Percentiles rank a stretch among this genome's conserved stretches.
Evolutionary conservation across 2,329 filamentous ascomycete species (phyloP).

Genomic region (Aureobasidium subglaciale): DNA sequence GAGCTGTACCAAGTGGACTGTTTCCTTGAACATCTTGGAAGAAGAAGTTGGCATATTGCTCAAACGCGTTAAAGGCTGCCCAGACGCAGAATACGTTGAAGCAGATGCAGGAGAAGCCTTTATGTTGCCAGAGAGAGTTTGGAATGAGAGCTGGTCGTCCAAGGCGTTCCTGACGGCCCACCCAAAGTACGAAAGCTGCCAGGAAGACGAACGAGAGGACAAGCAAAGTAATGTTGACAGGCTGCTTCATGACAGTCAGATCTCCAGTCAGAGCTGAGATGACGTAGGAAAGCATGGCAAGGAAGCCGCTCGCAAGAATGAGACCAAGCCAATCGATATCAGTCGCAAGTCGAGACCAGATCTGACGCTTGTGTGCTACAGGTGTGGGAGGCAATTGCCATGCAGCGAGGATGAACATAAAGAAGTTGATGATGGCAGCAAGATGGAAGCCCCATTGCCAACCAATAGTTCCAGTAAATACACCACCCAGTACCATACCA

Average conservation of each 20-base stretch:
- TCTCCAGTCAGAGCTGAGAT: slow-evolving; percentile 35
- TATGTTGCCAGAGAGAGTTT: slow-evolving; percentile 55
- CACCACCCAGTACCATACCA: slow-evolving; percentile 45
- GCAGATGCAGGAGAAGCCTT: slow-evolving; percentile 50
- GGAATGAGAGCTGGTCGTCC: slow-evolving; percentile 52
- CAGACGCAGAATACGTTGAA: slow-evolving; percentile 33
- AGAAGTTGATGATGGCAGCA: slow-evolving; percentile 36
- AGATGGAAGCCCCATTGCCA: slow-evolving; percentile 49
- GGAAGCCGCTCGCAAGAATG: slow-evolving; percentile 37
- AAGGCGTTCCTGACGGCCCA: slow-evolving; percentile 40
- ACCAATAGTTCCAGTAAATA: slow-evolving; percentile 42
- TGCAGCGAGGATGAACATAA: slow-evolving; percentile 30
- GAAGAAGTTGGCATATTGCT: slow-evolving; percentile 36
- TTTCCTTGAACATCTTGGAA: slow-evolving; percentile 37
- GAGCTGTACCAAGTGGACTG: slow-evolving; percentile 29
- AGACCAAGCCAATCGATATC: slow-evolving; percentile 51
- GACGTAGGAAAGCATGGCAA: slow-evolving; percentile 43
- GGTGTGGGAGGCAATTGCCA: background rate
- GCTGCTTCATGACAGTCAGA: slow-evolving; percentile 20
- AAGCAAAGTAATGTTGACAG: slow-evolving; percentile 33
- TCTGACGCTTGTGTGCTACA: slow-evolving; percentile 12
- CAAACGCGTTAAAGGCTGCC: slow-evolving; percentile 33
- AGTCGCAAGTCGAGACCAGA: slow-evolving; percentile 26
- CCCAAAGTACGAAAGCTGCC: slow-evolving; percentile 49
- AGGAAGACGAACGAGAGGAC: slow-evolving; percentile 37